These are phyloP conservation scores for Elaeagnus macrophylla DNA, from an alignment of 306 rosid genomes.

Conservation along the genomic window DNA sequence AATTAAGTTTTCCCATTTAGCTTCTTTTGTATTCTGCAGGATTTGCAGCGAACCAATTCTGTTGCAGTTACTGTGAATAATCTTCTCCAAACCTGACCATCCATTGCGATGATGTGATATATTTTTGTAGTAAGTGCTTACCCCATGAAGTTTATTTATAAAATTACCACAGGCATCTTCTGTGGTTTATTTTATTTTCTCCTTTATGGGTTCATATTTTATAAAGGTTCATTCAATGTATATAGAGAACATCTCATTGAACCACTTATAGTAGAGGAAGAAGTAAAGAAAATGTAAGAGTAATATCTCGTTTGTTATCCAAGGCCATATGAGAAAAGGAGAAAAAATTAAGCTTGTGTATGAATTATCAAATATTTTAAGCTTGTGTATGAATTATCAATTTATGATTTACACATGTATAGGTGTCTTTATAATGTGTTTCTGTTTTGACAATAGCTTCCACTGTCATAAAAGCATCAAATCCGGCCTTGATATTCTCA, in stretches of 20 bases:
- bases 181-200: not conserved
- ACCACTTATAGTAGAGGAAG: too few relatives aligned
- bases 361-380: slow-evolving; percentile 29
- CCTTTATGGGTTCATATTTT: too few relatives aligned
- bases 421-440: not conserved
- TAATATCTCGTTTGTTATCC: too few relatives aligned
- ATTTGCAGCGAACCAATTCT: slow-evolving; percentile 87
- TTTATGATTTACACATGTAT: slow-evolving; percentile 16
- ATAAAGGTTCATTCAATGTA: too few relatives aligned
- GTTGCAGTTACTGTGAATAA: slow-evolving; percentile 89
- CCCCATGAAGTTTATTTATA: not conserved
- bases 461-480: too few relatives aligned
- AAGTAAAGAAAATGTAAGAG: too few relatives aligned
- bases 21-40: slow-evolving; percentile 39
- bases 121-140: not conserved
- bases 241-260: too few relatives aligned
- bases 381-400: too few relatives aligned
- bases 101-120: slow-evolving; percentile 12
- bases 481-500: too few relatives aligned
- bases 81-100: slow-evolving; percentile 84
- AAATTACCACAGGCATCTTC: not conserved
- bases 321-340: too few relatives aligned
- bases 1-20: not conserved
- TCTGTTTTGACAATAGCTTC: too few relatives aligned
- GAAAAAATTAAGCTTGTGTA: not conserved